Evolutionary conservation across 176 grass and related monocot genomes (phyloP), one percentile per base, ranked within the genome.

Genomic region (Triticum monococcum): DNA sequence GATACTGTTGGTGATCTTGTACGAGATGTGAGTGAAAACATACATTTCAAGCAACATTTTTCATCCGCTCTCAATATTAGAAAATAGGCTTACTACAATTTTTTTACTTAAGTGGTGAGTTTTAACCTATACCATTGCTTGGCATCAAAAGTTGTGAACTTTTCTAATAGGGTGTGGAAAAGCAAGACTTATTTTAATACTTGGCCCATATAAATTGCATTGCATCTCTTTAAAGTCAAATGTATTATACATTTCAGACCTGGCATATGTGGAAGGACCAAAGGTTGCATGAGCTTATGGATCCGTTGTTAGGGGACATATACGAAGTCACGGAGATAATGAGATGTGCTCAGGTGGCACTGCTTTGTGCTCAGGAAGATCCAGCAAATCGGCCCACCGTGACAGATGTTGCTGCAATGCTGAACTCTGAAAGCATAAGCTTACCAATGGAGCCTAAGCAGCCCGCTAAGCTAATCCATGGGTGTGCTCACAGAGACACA

Each of bases 301-400:
- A 93, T 68, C 82, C 88, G 12, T 32, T 74, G 8, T 12, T 93
- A 24, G 18, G 46, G 12, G 67, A 54, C 4, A 2, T 23, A 26
- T 83, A 57, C 24, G 81, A 87, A 8, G 65, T 8, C 3, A 3
- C 17, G 12, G 85, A 86, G 59, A 50, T 90, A 35, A 48, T 9
- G 7, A 67, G 12, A 13, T 88, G 79, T 7, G 5, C 86, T 68
- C 81, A 83, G 18, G 63, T 93, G 57, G 85, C 88, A 13, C 78
- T 90, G 6, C 84, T 90, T 7, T 90, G 91, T 62, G 82, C 88
- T 41, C 91, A 93, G 66, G 91, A 90, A 63, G 86, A 90, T 61
- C 69, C 85, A 48, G 6, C 20, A 65, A 79, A 93, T 12, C 81
- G 91, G 7, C 91, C 86, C 4, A 83, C 85, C 8, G 88, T 90